Conservation (phyloP, 805 yeast genomes). For the Candida morakotiae region DNA sequence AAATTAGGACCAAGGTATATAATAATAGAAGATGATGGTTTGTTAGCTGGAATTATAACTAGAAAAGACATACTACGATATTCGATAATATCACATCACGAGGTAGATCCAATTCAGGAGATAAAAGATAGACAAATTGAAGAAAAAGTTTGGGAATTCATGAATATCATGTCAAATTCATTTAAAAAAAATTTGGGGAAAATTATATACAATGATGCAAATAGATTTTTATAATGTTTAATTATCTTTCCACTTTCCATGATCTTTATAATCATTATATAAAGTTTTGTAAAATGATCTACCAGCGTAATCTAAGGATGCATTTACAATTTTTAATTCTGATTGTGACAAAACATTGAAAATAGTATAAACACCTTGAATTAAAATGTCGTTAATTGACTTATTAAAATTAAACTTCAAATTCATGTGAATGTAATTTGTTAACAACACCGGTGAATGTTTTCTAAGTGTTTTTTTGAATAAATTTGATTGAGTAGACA, state of each 20-base stretch:
- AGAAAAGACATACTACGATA: constrained; percentile 77
- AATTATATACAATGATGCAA: constrained; percentile 27
- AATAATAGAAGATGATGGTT: constrained; percentile 56
- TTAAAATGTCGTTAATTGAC: constrained; percentile 44
- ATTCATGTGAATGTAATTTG: constrained; percentile 54
- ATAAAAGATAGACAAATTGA: constrained; percentile 20
- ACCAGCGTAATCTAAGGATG: constrained; percentile 65
- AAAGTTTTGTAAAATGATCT: constrained; percentile 62
- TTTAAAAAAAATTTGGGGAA: constrained; percentile 23
- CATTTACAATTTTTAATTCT: constrained; percentile 61
- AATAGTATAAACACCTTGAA: constrained; percentile 54
- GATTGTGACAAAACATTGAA: constrained; percentile 66
- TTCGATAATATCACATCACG: constrained; percentile 38
- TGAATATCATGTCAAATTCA: constrained; percentile 17
- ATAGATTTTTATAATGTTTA: constrained; percentile 22
- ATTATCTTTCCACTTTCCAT: constrained; percentile 78
- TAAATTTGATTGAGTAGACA: constrained; percentile 50
- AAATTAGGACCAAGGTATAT: constrained; percentile 78
- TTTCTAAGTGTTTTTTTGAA: constrained; percentile 61
- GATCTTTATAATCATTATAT: constrained; percentile 67
- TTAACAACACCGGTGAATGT: constrained; percentile 55
- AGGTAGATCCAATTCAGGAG: constrained; percentile 9
- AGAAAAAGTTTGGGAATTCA: constrained; percentile 32
- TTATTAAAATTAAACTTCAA: constrained; percentile 47
- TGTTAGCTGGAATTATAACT: constrained; percentile 71